Percentiles rank a stretch among this genome's conserved stretches.
Conservation (phyloP, 768 basidiomycete genomes). For the Fomitopsis pulvina region DNA sequence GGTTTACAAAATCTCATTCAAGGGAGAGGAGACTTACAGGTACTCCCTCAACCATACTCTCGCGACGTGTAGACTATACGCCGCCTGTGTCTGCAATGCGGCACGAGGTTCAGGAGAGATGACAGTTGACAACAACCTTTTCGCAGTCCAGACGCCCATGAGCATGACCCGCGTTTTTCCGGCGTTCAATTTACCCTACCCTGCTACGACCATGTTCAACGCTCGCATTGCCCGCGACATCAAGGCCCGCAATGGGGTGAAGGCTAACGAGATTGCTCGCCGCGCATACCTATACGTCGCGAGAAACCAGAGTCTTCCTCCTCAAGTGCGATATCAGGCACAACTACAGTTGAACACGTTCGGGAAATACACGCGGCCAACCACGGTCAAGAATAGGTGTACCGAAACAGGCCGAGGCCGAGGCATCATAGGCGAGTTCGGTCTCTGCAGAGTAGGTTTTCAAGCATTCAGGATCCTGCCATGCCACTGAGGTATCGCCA, state of each 20-base stretch:
- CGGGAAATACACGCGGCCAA: slow-evolving; percentile 75
- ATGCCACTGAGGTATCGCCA: slow-evolving; percentile 22
- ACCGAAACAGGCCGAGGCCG: slow-evolving; percentile 78
- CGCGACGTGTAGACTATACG: background rate
- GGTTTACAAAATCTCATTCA: background rate
- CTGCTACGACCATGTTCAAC: slow-evolving; percentile 26
- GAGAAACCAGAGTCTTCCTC: slow-evolving; percentile 82
- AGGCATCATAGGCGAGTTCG: slow-evolving; percentile 88
- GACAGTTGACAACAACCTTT: background rate
- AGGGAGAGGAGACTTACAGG: background rate
- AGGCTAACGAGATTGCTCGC: slow-evolving; percentile 72
- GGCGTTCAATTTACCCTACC: background rate
- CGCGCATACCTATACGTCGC: slow-evolving; percentile 92
- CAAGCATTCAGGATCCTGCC: background rate
- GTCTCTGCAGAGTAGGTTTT: slow-evolving; percentile 64
- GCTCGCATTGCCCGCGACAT: slow-evolving; percentile 67
- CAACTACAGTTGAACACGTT: slow-evolving; percentile 91
- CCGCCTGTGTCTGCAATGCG: background rate
- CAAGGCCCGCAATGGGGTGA: slow-evolving; percentile 66
- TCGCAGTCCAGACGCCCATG: background rate
- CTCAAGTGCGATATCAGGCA: slow-evolving; percentile 87
- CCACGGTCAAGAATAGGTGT: slow-evolving; percentile 86
- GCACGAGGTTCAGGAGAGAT: background rate
- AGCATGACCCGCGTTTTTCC: background rate
- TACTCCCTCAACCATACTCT: background rate